These are phyloP conservation scores for Verruconis gallopava DNA, from an alignment of 2,329 filamentous ascomycete genomes.

Conservation along the genomic window DNA sequence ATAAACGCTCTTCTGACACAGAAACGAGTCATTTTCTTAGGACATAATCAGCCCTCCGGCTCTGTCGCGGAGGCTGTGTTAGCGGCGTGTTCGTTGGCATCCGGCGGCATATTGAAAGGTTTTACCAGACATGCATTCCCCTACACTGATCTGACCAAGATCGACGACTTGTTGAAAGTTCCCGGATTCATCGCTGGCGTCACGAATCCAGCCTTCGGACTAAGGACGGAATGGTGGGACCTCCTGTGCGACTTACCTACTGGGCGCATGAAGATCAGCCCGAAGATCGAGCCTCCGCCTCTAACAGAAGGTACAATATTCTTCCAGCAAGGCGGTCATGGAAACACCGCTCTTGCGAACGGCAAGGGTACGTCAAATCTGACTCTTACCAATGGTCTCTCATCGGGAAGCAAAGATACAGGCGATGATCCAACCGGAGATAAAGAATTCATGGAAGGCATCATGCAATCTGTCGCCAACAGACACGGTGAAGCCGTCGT, in stretches of 20 bases:
- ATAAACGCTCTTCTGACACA: constrained; percentile 92
- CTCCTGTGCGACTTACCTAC: constrained; percentile 84
- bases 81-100: constrained; percentile 87
- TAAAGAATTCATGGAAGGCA: constrained; percentile 73
- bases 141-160: constrained; percentile 95
- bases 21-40: constrained; percentile 90
- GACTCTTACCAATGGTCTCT: constrained; percentile 10
- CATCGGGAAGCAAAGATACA: constrained; percentile 7
- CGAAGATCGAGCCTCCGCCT: constrained; percentile 66
- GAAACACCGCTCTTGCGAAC: neutral
- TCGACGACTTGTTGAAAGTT: constrained; percentile 89
- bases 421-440: constrained; percentile 67
- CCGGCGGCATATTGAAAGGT: constrained; percentile 79
- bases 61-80: constrained; percentile 97
- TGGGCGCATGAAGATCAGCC: constrained; percentile 89
- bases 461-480: constrained; percentile 70
- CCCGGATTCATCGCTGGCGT: constrained; percentile 97
- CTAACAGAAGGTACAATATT: constrained; percentile 74
- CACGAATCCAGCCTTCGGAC: constrained; percentile 90
- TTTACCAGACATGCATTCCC: constrained; percentile 96
- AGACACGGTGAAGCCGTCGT: constrained; percentile 84
- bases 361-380: constrained; percentile 2
- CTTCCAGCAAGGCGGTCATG: constrained; percentile 54
- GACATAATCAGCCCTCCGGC: constrained; percentile 86
- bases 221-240: constrained; percentile 98